Conservation (phyloP, 139 green algal species). For the Picochlorum sp. region DNA sequence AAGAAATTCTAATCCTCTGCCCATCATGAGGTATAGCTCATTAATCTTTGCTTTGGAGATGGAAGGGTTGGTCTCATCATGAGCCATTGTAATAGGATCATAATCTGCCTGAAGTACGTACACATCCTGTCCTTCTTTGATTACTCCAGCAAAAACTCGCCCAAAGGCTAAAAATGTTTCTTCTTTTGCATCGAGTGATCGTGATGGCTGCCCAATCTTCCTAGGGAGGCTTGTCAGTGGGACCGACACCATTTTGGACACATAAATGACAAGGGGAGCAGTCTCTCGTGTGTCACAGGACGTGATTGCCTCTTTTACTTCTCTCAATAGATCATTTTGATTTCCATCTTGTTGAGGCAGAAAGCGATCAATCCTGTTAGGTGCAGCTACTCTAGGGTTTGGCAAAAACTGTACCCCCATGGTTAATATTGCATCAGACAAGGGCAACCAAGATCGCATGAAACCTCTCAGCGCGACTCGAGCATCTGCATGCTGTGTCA, state of each 20-base stretch:
- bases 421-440: conserved; percentile 72
- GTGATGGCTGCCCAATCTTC: conserved; percentile 21
- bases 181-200: conserved; percentile 17
- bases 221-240: conserved; percentile 50
- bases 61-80: neutral
- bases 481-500: conserved; percentile 48
- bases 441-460: conserved; percentile 79
- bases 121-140: conserved; percentile 43
- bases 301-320: conserved; percentile 19
- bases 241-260: conserved; percentile 92
- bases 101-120: conserved; percentile 75
- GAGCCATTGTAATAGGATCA: conserved; percentile 35
- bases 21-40: conserved; percentile 96
- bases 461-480: conserved; percentile 51
- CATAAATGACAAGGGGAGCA: conserved; percentile 74
- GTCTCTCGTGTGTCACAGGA: conserved; percentile 24
- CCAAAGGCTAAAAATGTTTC: conserved; percentile 87
- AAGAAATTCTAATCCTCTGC: conserved; percentile 55
- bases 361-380: conserved; percentile 45
- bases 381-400: conserved; percentile 48
- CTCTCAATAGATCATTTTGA: neutral
- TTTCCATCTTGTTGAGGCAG: conserved; percentile 19
- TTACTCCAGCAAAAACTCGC: conserved; percentile 71
- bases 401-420: conserved; percentile 83
- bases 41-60: conserved; percentile 1